phyloP scores from a whole-genome alignment of 495 filamentous ascomycete genomes.

The Daldinia grandis region DNA sequence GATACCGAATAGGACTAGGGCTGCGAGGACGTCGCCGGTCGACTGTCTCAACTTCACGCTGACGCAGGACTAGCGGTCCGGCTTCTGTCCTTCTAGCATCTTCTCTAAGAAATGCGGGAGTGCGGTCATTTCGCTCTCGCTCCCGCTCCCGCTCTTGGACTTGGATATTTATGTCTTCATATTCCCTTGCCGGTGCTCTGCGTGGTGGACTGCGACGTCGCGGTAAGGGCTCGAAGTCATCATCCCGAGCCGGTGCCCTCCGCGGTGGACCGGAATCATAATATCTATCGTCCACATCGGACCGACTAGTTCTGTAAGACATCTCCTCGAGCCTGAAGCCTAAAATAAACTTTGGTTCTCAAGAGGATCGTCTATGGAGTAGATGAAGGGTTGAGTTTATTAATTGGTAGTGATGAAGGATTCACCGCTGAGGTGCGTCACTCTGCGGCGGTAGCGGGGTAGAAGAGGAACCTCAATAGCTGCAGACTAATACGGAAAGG shows the following conservation, averaged over 20 bases:
- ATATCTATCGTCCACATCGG: slow-evolving; percentile 55
- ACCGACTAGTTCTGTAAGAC: slow-evolving; percentile 44
- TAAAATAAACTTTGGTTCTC: slow-evolving; percentile 13
- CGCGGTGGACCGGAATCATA: slow-evolving; percentile 39
- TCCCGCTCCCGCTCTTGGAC: slow-evolving; percentile 46
- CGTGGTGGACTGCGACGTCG: slow-evolving; percentile 48
- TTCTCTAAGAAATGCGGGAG: slow-evolving; percentile 54
- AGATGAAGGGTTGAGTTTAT: slow-evolving; percentile 29
- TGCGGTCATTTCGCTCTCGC: slow-evolving; percentile 43
- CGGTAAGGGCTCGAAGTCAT: slow-evolving; percentile 40
- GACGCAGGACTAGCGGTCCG: slow-evolving; percentile 54
- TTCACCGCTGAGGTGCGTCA: slow-evolving; percentile 41
- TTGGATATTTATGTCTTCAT: slow-evolving; percentile 50
- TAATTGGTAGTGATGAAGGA: slow-evolving; percentile 29
- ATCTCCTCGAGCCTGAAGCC: slow-evolving; percentile 28
- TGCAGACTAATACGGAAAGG: slow-evolving; percentile 29
- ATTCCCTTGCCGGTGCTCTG: slow-evolving; percentile 46
- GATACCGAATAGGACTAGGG: slow-evolving; percentile 54
- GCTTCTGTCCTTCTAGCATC: slow-evolving; percentile 50
- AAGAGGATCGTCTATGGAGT: slow-evolving; percentile 12
- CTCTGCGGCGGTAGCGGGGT: slow-evolving; percentile 42
- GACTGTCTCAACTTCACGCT: slow-evolving; percentile 55
- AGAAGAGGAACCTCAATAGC: slow-evolving; percentile 33
- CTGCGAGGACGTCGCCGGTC: slow-evolving; percentile 52
- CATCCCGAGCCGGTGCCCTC: slow-evolving; percentile 31